A percentile compares a stretch with the other conserved stretches of the same genome.
These are phyloP conservation scores for Lactarius pseudohatsudake DNA, from an alignment of 768 basidiomycete genomes.

Conservation along the genomic window DNA sequence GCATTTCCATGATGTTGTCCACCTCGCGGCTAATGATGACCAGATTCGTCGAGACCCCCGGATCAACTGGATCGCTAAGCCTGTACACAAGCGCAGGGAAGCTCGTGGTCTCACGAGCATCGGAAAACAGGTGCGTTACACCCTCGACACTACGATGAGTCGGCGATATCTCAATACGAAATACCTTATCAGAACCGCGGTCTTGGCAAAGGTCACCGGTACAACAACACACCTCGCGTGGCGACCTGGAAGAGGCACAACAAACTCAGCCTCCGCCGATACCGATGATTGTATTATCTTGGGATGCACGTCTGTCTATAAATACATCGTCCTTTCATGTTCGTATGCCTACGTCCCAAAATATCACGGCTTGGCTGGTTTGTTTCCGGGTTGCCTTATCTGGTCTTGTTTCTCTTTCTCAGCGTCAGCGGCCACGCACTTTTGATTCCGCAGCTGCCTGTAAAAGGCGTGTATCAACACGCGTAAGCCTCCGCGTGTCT, in stretches of 20 bases:
- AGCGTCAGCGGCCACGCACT: not conserved
- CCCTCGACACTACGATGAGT: not conserved
- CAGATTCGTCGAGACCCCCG: constrained; percentile 93
- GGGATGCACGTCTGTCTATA: constrained; percentile 25
- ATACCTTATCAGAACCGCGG: constrained; percentile 75
- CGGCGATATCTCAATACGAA: constrained; percentile 8
- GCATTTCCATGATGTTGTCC: constrained; percentile 34
- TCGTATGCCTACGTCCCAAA: constrained; percentile 34
- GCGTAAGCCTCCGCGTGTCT: not conserved
- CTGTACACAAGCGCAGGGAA: constrained; percentile 98
- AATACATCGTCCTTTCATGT: constrained; percentile 29
- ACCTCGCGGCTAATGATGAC: constrained; percentile 23
- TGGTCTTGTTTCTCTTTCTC: not conserved
- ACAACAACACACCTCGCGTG: constrained; percentile 90
- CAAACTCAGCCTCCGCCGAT: constrained; percentile 88
- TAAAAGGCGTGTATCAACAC: constrained; percentile 14
- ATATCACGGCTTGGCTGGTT: not conserved
- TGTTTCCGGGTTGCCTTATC: constrained; percentile 1
- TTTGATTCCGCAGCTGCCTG: constrained; percentile 14
- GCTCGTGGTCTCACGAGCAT: constrained; percentile 95
- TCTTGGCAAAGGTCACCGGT: constrained; percentile 89
- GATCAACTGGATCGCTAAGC: constrained; percentile 99
- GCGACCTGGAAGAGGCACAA: constrained; percentile 99
- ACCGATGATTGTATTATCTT: constrained; percentile 56
- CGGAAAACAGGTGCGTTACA: constrained; percentile 79